Evolutionary conservation across 169 alveolate genomes (phyloP).

Genomic region (Cryptosporidium muris): DNA sequence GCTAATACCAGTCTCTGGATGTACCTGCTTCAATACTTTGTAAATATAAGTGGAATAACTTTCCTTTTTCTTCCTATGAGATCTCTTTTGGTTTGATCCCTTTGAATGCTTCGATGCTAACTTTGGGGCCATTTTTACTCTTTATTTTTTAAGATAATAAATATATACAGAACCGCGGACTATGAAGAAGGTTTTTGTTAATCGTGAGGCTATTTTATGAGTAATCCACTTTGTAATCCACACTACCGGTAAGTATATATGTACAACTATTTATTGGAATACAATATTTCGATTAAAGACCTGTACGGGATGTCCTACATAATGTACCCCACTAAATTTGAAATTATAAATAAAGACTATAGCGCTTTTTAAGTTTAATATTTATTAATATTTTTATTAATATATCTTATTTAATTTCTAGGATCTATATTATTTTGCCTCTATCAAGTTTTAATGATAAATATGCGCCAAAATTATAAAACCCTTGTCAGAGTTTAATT

Average conservation of each 20-base stretch:
- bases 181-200: slow-evolving; percentile 41
- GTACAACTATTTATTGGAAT: slow-evolving; percentile 11
- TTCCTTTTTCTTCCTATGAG: slow-evolving; percentile 73
- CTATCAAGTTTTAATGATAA: too few relatives aligned
- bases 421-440: too few relatives aligned
- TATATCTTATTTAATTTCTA: too few relatives aligned
- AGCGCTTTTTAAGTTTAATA: background rate
- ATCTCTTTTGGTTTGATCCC: slow-evolving; percentile 59
- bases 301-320: slow-evolving; percentile 43
- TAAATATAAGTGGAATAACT: slow-evolving; percentile 84
- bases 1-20: slow-evolving; percentile 96
- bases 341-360: too few relatives aligned
- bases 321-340: background rate
- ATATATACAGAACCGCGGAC: slow-evolving; percentile 72
- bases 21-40: slow-evolving; percentile 95
- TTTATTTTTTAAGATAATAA: slow-evolving; percentile 8
- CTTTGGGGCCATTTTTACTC: slow-evolving; percentile 69
- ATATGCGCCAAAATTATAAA: too few relatives aligned
- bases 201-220: slow-evolving; percentile 5
- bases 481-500: too few relatives aligned
- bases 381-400: background rate
- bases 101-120: slow-evolving; percentile 42
- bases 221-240: slow-evolving; percentile 71
- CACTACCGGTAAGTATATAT: slow-evolving; percentile 6
- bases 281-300: slow-evolving; percentile 17